phyloP scores from a whole-genome alignment of 2,329 filamentous ascomycete genomes.

The Aspergillus sojae region DNA sequence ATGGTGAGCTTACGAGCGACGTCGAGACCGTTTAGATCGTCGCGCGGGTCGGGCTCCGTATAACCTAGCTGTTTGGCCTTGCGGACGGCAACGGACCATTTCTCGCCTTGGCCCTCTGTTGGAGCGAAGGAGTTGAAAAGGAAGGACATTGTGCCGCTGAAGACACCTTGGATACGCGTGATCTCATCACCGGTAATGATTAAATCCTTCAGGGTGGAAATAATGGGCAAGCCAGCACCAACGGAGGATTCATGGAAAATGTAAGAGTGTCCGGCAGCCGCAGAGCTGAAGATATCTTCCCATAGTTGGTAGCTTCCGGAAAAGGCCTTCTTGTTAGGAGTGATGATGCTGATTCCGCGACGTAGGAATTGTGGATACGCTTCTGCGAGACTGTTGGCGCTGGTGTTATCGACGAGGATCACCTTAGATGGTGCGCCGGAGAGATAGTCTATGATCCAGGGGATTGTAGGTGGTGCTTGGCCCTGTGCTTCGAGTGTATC shows the following conservation, averaged over 20 bases:
- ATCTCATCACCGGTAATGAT: neutral
- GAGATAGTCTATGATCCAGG: too few relatives aligned
- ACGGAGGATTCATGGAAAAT: neutral
- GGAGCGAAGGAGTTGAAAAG: neutral
- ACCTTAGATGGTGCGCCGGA: too few relatives aligned
- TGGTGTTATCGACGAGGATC: too few relatives aligned
- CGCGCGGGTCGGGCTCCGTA: neutral
- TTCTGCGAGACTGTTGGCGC: too few relatives aligned
- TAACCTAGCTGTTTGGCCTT: neutral
- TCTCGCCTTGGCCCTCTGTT: neutral
- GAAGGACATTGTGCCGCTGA: neutral
- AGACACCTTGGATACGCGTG: neutral
- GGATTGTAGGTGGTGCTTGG: too few relatives aligned
- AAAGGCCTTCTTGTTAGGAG: neutral
- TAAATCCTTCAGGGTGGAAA: neutral
- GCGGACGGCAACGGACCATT: neutral
- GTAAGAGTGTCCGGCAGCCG: neutral
- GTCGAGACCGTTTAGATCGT: neutral
- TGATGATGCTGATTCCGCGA: too few relatives aligned
- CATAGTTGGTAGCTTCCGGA: neutral
- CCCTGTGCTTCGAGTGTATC: too few relatives aligned
- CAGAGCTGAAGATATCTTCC: neutral
- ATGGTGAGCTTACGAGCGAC: neutral
- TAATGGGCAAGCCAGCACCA: neutral
- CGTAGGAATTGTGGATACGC: too few relatives aligned